Evolutionary conservation across 2,329 filamentous ascomycete genomes (phyloP).

Genomic region (Trichoderma sp.): DNA sequence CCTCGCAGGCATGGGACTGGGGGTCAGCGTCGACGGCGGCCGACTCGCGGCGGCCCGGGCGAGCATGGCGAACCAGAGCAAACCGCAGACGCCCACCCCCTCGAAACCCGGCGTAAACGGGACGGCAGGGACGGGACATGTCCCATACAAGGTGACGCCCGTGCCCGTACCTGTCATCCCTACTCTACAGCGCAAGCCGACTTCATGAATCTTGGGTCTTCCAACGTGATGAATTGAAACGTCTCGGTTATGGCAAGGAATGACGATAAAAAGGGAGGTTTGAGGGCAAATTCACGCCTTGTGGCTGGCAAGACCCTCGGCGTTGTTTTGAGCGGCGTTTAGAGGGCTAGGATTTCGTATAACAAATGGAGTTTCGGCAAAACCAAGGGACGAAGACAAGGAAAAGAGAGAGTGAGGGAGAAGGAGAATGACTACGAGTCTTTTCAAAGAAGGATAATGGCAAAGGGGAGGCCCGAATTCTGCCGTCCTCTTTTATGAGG

Average conservation of each 20-base stretch:
- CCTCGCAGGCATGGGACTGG: conserved; percentile 44
- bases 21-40: conserved; percentile 37
- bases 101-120: conserved; percentile 41
- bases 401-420: no score
- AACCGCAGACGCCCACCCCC: conserved; percentile 43
- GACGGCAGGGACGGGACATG: conserved; percentile 38
- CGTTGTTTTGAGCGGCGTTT: conserved; percentile 23
- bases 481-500: neutral
- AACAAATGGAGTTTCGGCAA: conserved; percentile 22
- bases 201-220: conserved; percentile 20
- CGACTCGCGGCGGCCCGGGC: conserved; percentile 43
- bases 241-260: neutral
- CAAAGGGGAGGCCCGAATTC: neutral
- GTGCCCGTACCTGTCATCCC: conserved; percentile 50
- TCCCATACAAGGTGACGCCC: conserved; percentile 48
- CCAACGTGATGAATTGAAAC: conserved; percentile 6
- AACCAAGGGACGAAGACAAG: neutral
- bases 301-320: conserved; percentile 18
- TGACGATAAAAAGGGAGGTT: no score
- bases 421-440: conserved; percentile 11
- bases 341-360: conserved; percentile 19
- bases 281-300: conserved; percentile 2
- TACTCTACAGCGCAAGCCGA: conserved; percentile 37
- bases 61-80: conserved; percentile 42
- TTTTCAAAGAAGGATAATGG: conserved; percentile 18